Evolutionary conservation across 495 filamentous ascomycete genomes (phyloP), one percentile per base, ranked within the genome.

Genomic region (Talaromyces adpressus): DNA sequence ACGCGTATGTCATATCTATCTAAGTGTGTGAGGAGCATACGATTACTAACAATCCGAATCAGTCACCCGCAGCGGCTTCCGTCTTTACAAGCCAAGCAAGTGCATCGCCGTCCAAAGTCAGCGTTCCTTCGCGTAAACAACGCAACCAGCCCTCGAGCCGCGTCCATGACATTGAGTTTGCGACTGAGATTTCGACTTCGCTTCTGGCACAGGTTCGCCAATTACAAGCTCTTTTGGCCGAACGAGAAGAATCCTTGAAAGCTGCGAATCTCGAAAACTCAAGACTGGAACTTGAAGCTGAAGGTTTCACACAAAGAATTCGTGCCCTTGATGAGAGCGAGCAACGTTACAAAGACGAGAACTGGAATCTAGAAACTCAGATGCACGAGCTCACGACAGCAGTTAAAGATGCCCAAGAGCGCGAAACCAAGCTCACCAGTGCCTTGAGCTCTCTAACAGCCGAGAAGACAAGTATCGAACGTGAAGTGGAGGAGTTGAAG

Each of bases 331-430:
- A 97, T 68, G 94, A 98, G 73, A 95, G 89, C 68, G 94, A 98
- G 75, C 89, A 92, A 72, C 86, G 90, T 18, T 96, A 93, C 73
- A 98, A 97, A 73, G 94, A 98, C 70, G 93, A 96, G 71, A 98
- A 98, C 70, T 98, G 94, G 94, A 90, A 88, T 64, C 81, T 98
- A 51, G 94, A 97, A 75, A 92, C 92, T 1, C 87, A 89, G 67
- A 84, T 91, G 27, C 94, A 95, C 62, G 92, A 97, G 60, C 78
- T 92, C 27, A 80, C 88, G 64, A 83, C 89, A 7, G 74, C 82
- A 16, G 79, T 84, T 53, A 87, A 84, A 69, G 92, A 94, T 9
- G 82, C 88, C 0, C 81, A 86, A 7, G 91, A 91, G 67, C 87
- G 87, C 59, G 92, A 96, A 73, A 87, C 88, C 66, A 88, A 87